Conservation (phyloP, 352 stramenopile species). For the Pythium oligandrum region DNA sequence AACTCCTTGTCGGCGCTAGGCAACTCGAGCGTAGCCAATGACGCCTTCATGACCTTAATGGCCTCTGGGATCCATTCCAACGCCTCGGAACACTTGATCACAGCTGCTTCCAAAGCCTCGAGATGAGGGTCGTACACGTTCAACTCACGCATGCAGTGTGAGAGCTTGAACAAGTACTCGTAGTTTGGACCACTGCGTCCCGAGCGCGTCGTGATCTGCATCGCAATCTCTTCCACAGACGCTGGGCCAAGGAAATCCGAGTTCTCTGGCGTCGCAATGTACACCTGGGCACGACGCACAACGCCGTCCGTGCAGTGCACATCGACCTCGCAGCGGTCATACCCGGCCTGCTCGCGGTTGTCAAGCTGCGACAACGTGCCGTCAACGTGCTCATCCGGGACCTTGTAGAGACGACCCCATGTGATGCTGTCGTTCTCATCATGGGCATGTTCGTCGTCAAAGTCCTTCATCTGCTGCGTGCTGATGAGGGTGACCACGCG, state of each 20-base stretch:
- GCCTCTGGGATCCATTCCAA: constrained; percentile 29
- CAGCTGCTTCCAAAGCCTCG: constrained; percentile 60
- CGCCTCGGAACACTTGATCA: constrained; percentile 49
- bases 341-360: constrained; percentile 81
- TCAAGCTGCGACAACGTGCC: constrained; percentile 77
- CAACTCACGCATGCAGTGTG: constrained; percentile 71
- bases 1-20: too few species aligned
- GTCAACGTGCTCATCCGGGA: constrained; percentile 71
- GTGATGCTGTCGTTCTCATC: constrained; percentile 59
- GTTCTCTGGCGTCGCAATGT: constrained; percentile 83
- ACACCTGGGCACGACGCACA: constrained; percentile 68
- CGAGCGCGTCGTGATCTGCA: constrained; percentile 65
- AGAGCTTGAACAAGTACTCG: constrained; percentile 83
- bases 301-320: constrained; percentile 72
- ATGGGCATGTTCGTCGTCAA: constrained; percentile 69
- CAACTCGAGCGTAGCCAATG: too few species aligned
- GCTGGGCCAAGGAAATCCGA: constrained; percentile 76
- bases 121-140: constrained; percentile 74
- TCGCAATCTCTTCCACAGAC: constrained; percentile 67
- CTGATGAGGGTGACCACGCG: constrained; percentile 87
- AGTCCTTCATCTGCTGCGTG: constrained; percentile 64
- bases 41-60: too few species aligned
- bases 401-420: constrained; percentile 85
- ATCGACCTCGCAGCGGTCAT: constrained; percentile 71
- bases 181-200: constrained; percentile 77